Evolutionary conservation across 2,329 filamentous ascomycete genomes (phyloP), one percentile per base, ranked within the genome.

Genomic region (Neurospora sp.): DNA sequence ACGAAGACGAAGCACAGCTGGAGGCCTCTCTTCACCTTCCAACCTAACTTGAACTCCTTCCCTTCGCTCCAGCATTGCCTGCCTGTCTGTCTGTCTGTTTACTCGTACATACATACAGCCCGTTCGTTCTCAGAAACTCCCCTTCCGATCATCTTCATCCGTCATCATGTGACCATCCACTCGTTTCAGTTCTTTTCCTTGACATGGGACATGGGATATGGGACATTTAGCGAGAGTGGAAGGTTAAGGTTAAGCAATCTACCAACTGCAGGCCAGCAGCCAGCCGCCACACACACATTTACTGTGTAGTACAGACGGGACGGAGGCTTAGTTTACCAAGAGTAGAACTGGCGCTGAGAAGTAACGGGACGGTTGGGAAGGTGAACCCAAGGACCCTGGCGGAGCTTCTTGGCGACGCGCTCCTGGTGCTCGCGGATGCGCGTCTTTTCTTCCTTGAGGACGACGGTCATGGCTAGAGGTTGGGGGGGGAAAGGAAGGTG

Each of bases 391-490:
- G 95, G 88, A 73, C 92, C 92, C 72, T 89, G 87, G 77, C 89
- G 89, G 69, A 87, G 84, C 79, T 91, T 86, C 83, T 92, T 95
- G 74, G 89, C 89, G 78, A 92, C 86, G 70, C 89, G 88, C 77
- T 97, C 93, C 70, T 92, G 85, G 77, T 91, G 88, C 78, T 93
- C 86, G 71, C 96, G 88, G 76, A 97, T 89, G 69, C 93, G 86
- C 6, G 96, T 97, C 80, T 91, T 91, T 80, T 98, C 94, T 79
- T 99, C 96, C 83, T 98, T 99, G 78, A 99, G 83, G 15, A 97
- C 80, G 41, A 99, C 82, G 0, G 90, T 89, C 71, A 97, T 87
- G 74, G 86, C 92, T 93, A 74, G n/a, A 43, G 8, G 39, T 15
- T n/a, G n/a, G n/a, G 11, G 8, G 41, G 12, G 8, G 23, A 8